Base-by-base conservation (phyloP, 768 basidiomycete genomes). In the Lactarius psammicola region DNA sequence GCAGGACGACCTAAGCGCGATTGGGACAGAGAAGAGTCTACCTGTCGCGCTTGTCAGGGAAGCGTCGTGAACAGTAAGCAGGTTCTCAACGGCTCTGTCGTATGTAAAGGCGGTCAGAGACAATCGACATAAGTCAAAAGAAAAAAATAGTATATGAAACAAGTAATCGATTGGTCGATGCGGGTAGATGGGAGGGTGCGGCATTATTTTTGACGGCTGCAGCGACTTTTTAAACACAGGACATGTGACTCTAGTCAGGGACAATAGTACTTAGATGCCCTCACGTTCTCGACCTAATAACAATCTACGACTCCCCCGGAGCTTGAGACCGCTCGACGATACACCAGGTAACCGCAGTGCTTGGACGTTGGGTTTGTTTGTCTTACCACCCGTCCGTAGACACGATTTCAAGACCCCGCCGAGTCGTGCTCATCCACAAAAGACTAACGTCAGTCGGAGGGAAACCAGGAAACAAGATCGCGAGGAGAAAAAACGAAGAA, bases 401-500 rank as follows among this genome's bases (percentile, higher is more conserved):
- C 31, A 26, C 46, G 6, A 36, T 10, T 40, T 18, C 44, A 30
- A 54, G 62, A 26, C 30, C 40, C 8, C 46, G 62, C 18, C 49
- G 18, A 26, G 60, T 51, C 65, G 61, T 46, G 55, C 62, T 33
- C 13, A 23, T 51, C 59, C 58, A 34, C 51, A 36, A 49, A 57
- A 36, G 30, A 56, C 44, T 4, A 70, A 75, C 46, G 54, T 71
- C 30, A 80, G 82, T 56, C 81, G 89, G 63, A 90, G 86, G 73
- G 88, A 88, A 56, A 73, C 81, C 17, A 78, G 90, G 51, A 92
- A 87, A 72, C 81, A 86, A 70, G 83, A 82, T 33, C 81, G 89
- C n/a, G 65, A 77, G 1, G 79, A 78, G 55, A 79, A 79, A 59
- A 93, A 90, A 73, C 80, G 84, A 71, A 82, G 84, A 54, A 90